Evolutionary conservation across 1,139 yeast genomes (phyloP).

Genomic region (Kodamaea derodonti): DNA sequence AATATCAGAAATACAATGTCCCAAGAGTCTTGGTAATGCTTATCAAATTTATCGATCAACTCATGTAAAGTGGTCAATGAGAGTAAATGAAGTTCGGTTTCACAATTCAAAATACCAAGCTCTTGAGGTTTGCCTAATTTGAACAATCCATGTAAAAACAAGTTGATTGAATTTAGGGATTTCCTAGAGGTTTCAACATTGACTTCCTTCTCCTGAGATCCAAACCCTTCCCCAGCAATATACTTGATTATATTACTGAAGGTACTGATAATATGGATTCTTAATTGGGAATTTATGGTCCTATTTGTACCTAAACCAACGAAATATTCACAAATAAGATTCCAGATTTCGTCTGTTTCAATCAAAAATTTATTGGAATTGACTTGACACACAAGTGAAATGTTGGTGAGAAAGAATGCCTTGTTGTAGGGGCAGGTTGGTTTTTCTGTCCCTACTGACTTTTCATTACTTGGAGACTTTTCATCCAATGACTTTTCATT

Average conservation of each 20-base stretch:
- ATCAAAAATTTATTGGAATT: constrained; percentile 50
- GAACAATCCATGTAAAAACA: constrained; percentile 30
- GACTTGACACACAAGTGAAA: constrained; percentile 44
- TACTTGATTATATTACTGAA: constrained; percentile 48
- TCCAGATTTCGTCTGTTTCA: constrained; percentile 43
- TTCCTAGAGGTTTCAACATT: constrained; percentile 29
- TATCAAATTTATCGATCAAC: constrained; percentile 68
- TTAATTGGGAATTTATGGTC: constrained; percentile 35
- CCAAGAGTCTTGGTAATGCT: constrained; percentile 62
- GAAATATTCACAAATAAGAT: constrained; percentile 40
- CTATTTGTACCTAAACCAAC: constrained; percentile 33
- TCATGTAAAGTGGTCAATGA: constrained; percentile 61
- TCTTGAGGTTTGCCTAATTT: constrained; percentile 39
- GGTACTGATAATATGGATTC: constrained; percentile 45
- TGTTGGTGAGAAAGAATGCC: constrained; percentile 33
- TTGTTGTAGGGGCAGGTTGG: constrained; percentile 40
- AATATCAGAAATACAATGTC: constrained; percentile 63
- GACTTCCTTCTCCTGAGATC: constrained; percentile 13
- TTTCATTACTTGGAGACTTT: background rate
- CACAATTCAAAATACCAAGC: constrained; percentile 45
- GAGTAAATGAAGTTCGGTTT: constrained; percentile 63
- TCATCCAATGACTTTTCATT: constrained; percentile 1
- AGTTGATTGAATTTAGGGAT: constrained; percentile 34
- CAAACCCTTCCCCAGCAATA: constrained; percentile 47
- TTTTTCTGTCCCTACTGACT: background rate